Evolutionary conservation across 306 rosid species (phyloP).

Genomic region (Malus asiatica): DNA sequence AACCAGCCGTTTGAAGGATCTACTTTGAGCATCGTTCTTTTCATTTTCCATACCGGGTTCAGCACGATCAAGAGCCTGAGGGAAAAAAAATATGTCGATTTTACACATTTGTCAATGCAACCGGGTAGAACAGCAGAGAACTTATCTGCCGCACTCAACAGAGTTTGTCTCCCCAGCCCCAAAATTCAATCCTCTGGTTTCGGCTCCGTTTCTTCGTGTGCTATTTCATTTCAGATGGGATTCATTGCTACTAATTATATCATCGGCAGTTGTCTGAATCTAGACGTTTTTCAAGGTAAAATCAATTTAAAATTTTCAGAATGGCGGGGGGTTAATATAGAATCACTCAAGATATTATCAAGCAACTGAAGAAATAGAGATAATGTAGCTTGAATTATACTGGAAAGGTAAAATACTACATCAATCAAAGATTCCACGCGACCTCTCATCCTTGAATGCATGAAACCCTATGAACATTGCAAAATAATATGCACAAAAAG

Average conservation of each 20-base stretch:
- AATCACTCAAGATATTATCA: neutral
- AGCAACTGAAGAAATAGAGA: neutral
- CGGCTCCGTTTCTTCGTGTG: neutral
- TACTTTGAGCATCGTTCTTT: conserved; percentile 35
- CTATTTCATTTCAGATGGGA: neutral
- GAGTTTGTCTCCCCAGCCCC: neutral
- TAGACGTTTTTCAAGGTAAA: too few relatives aligned
- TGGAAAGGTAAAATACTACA: conserved; percentile 37
- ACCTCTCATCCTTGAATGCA: conserved; percentile 60
- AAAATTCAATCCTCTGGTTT: neutral
- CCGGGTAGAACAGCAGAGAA: neutral
- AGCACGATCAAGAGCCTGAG: conserved; percentile 80
- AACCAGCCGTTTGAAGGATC: conserved; percentile 89
- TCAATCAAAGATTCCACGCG: conserved; percentile 93
- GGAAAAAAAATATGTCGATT: neutral
- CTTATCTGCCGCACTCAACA: neutral
- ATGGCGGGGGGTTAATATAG: neutral
- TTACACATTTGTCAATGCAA: neutral
- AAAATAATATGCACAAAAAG: too few relatives aligned
- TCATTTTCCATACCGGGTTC: conserved; percentile 47
- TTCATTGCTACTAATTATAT: too few relatives aligned
- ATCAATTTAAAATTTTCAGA: neutral
- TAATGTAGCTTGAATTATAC: neutral
- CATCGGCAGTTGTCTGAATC: too few relatives aligned
- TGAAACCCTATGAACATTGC: too few relatives aligned